These are phyloP conservation scores for Cryphonectria japonica DNA, from an alignment of 2,329 filamentous ascomycete species.

Conservation along the genomic window DNA sequence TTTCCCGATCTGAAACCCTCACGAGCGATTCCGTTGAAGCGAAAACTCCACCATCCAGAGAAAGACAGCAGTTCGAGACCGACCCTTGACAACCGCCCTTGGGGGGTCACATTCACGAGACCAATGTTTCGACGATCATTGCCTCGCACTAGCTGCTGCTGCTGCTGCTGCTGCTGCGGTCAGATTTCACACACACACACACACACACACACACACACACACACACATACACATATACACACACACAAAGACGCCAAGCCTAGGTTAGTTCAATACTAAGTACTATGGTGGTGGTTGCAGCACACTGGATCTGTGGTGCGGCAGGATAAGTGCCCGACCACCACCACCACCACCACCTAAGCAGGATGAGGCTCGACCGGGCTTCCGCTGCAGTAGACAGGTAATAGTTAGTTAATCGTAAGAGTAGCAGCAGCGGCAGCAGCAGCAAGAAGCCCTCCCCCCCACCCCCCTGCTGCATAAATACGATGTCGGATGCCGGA, in stretches of 20 bases:
- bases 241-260: too few species aligned
- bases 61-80: not conserved
- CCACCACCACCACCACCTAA: not conserved
- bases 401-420: not conserved
- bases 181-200: not conserved
- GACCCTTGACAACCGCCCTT: not conserved
- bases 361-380: constrained; percentile 15
- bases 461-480: not conserved
- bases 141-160: constrained; percentile 7
- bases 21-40: not conserved
- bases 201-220: too few species aligned
- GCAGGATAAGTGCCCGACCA: not conserved
- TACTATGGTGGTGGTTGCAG: not conserved
- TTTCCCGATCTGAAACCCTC: constrained; percentile 2
- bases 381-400: not conserved
- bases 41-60: not conserved
- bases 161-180: not conserved
- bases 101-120: not conserved
- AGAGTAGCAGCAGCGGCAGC: not conserved
- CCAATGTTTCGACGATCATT: constrained; percentile 17
- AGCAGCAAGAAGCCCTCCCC: not conserved
- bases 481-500: not conserved
- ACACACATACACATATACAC: too few species aligned
- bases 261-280: not conserved
- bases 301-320: not conserved